Evolutionary conservation across 2,329 filamentous ascomycete species (phyloP), one percentile per base, ranked within the genome.

Genomic region (Ceratocystis cacaofunesta): DNA sequence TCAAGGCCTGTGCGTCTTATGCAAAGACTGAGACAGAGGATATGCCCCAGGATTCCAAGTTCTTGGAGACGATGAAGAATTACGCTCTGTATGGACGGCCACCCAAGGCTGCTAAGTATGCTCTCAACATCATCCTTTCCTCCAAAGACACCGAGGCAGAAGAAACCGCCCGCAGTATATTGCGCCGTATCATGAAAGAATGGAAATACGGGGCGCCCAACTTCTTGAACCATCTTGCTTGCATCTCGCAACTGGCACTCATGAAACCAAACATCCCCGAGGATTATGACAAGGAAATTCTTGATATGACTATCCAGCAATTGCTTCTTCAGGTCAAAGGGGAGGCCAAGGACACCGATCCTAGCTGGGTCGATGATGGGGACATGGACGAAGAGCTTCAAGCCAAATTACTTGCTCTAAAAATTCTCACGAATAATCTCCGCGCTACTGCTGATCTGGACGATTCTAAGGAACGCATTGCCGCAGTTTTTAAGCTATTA

Each of bases 1-100:
- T 99, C 67, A 96, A 95, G 73, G 92, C 95, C 2, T 96, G 94
- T 73, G 89, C 92, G 8, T 90, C 89, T 1, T 99, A 96, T 73
- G 89, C 92, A 1, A 87, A 87, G 71, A 91, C 87, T 70, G 92
- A 95, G 70, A 86, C 92, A 0, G 81, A 85, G 10, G 92, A 97
- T 68, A 83, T 99, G 64, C 89, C 89, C 0, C 83, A 85, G 67
- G 89, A 95, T 68, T 85, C 87, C 65, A 89, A 88, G 69, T 92
- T 97, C 70, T 80, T 85, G 41, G 85, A 94, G 71, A 87, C 90
- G 0, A 81, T 99, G 73, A 85, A 87, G 68, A 87, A 84, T 70
- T 97, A 94, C 74, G 89, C 92, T 1, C 80, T 92, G 22, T 88
- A 89, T 71, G 92, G 92, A 25, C 82, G 82, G 28, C 92, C 92